A percentile compares a stretch with the other conserved stretches of the same genome.
Conservation (phyloP, 768 basidiomycete species). For the Panaeolus papilionaceus region DNA sequence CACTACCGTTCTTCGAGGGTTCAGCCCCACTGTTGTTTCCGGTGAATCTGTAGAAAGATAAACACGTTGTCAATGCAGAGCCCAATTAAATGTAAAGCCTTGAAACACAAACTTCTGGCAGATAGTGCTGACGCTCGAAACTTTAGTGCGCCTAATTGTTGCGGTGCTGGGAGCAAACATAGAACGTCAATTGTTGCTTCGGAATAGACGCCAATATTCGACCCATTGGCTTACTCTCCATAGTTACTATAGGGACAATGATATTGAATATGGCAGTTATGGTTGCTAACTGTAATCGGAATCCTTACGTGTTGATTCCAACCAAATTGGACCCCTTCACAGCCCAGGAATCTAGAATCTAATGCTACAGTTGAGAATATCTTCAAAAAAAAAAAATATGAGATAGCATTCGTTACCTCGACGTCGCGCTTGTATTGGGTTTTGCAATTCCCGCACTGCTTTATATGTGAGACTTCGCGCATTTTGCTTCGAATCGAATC, state of each 20-base stretch:
- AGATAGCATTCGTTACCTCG: neutral
- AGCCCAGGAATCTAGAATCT: constrained; percentile 14
- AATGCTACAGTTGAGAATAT: neutral
- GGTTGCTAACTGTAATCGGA: neutral
- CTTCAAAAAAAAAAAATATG: neutral
- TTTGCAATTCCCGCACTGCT: constrained; percentile 15
- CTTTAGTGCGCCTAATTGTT: constrained; percentile 14
- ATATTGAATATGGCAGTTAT: neutral
- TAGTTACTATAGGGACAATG: neutral
- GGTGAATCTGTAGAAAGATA: neutral
- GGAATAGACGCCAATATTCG: neutral
- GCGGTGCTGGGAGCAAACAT: neutral
- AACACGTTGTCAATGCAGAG: neutral
- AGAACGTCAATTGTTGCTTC: neutral
- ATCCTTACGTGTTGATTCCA: constrained; percentile 15
- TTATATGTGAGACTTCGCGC: neutral
- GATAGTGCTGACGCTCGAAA: constrained; percentile 12
- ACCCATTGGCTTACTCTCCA: constrained; percentile 1
- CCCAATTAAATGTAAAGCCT: too few relatives aligned
- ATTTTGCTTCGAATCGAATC: neutral
- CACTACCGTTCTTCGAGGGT: constrained; percentile 14
- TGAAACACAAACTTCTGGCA: constrained; percentile 7
- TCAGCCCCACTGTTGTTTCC: constrained; percentile 15
- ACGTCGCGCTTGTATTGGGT: constrained; percentile 16
- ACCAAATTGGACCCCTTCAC: constrained; percentile 11